These are phyloP conservation scores for Lentinula lateritia DNA, from an alignment of 768 basidiomycete genomes.

Conservation along the genomic window DNA sequence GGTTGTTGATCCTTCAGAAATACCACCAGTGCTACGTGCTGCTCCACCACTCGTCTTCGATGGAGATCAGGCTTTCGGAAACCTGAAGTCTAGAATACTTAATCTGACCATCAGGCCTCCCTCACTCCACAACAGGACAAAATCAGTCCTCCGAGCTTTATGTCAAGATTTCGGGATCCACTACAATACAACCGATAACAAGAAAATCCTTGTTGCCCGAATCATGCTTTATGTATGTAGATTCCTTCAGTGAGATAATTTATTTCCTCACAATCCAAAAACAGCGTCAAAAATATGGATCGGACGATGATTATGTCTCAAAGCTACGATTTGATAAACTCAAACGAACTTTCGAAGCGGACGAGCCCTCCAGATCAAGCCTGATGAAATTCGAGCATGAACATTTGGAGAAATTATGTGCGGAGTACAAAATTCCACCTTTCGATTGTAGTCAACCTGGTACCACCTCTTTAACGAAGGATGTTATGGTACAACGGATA, in stretches of 20 bases:
- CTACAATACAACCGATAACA: neutral
- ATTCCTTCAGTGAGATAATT: neutral
- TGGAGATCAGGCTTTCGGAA: neutral
- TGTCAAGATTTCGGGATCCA: neutral
- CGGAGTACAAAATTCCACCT: neutral
- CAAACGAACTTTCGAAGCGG: neutral
- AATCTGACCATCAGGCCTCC: neutral
- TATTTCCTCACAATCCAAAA: neutral
- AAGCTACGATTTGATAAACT: neutral
- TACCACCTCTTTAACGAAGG: too few relatives aligned
- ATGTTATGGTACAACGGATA: neutral
- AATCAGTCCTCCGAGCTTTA: too few relatives aligned
- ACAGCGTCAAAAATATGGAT: neutral
- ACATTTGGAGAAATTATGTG: neutral
- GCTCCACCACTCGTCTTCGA: too few relatives aligned
- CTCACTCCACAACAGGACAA: too few relatives aligned
- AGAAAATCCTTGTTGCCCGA: neutral
- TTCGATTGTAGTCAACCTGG: too few relatives aligned
- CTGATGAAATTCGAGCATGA: neutral
- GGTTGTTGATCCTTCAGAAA: too few relatives aligned
- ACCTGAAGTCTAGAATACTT: neutral
- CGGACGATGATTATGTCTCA: neutral
- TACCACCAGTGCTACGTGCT: too few relatives aligned
- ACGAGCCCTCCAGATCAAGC: neutral
- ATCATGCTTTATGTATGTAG: neutral